phyloP scores from a whole-genome alignment of 2,329 filamentous ascomycete genomes.

The Aspergillus sp. region DNA sequence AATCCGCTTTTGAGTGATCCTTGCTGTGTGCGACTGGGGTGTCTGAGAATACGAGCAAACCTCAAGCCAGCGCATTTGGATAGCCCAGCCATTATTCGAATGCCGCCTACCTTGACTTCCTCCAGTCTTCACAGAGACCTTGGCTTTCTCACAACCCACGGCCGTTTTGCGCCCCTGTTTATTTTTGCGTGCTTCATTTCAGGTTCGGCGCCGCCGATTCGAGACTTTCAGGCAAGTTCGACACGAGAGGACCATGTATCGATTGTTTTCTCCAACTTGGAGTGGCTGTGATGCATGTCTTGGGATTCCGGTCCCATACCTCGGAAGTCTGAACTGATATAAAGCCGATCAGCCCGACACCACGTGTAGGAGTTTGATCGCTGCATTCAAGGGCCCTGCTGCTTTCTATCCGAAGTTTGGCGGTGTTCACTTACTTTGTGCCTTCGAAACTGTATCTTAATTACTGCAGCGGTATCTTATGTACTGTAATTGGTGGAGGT shows the following conservation, averaged over 20 bases:
- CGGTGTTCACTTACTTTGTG: too few relatives aligned
- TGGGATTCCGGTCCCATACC: neutral
- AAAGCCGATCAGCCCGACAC: constrained; percentile 26
- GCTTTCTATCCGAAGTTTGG: too few relatives aligned
- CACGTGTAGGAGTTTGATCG: constrained; percentile 33
- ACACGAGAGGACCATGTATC: neutral
- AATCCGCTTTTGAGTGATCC: constrained; percentile 4
- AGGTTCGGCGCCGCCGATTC: too few relatives aligned
- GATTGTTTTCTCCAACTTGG: neutral
- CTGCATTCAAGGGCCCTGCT: constrained; percentile 7
- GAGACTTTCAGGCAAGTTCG: neutral
- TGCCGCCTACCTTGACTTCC: neutral
- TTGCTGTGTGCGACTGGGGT: neutral
- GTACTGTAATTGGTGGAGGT: constrained; percentile 5
- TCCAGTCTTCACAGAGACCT: neutral
- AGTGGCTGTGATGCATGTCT: neutral
- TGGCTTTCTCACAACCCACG: neutral
- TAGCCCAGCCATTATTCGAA: neutral
- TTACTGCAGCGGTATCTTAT: neutral
- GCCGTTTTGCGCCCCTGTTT: neutral
- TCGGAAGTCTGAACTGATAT: constrained; percentile 6
- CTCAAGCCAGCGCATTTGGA: neutral
- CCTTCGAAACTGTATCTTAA: neutral
- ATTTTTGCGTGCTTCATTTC: neutral
- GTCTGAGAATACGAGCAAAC: neutral